Conservation (phyloP, 371 early-diverging fungal genomes). For the Cladochytrium tenue region DNA sequence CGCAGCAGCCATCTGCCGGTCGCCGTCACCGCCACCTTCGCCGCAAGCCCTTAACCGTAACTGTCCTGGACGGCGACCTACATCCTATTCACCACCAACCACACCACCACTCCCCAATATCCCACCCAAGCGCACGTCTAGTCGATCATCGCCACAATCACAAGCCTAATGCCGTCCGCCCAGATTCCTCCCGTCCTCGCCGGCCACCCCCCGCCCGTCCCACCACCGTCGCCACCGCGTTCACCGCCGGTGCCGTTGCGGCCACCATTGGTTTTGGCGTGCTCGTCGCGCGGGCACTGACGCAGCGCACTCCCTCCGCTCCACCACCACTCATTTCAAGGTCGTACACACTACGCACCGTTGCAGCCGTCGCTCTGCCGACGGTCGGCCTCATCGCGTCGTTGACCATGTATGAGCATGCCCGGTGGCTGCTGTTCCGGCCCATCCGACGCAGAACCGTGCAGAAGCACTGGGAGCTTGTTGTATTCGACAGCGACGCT, state of each 20-base stretch:
- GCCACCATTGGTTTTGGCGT: conserved; percentile 15
- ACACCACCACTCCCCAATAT: no score
- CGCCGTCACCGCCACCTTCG: no score
- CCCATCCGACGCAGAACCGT: background rate
- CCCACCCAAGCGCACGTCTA: no score
- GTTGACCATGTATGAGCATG: background rate
- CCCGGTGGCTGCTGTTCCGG: background rate
- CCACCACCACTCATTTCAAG: background rate
- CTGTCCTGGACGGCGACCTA: no score
- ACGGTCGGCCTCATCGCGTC: background rate
- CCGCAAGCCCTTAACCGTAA: no score
- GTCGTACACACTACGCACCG: background rate
- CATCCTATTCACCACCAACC: no score
- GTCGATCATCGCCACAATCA: no score
- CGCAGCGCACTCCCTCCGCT: conserved; percentile 23
- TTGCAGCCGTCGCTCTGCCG: background rate
- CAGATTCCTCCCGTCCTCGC: no score
- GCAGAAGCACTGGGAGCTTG: background rate
- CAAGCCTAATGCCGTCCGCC: no score
- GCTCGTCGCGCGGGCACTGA: conserved; percentile 30
- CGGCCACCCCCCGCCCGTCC: background rate
- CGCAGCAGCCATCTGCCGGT: no score
- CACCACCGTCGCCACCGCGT: conserved; percentile 2
- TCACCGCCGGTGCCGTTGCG: conserved; percentile 2
- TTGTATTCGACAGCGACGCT: background rate